A percentile compares a stretch with the other conserved stretches of the same genome.
Evolutionary conservation across 768 basidiomycete species (phyloP).

Genomic region (Boletus rubropictus): DNA sequence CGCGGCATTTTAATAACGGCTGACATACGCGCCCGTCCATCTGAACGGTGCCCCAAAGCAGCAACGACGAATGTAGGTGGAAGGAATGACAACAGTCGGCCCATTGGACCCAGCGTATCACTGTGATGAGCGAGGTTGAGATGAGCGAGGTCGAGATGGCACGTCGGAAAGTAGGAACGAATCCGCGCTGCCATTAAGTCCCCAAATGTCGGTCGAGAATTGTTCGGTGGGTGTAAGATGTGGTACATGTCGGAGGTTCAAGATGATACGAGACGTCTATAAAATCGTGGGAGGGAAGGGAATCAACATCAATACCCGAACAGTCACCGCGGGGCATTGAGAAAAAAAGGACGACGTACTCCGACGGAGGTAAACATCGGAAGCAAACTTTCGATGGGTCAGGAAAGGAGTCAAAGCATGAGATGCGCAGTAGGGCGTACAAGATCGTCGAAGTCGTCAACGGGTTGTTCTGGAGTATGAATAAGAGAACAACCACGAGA

Average conservation of each 20-base stretch:
- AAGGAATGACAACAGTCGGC: neutral
- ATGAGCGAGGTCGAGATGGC: neutral
- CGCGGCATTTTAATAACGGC: too few relatives aligned
- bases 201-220: constrained; percentile 18
- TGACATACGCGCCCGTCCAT: neutral
- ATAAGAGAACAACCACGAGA: constrained; percentile 2
- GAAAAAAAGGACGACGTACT: constrained; percentile 7
- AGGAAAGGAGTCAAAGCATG: neutral
- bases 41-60: neutral
- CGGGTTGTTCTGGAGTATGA: constrained; percentile 1
- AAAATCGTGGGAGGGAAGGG: neutral
- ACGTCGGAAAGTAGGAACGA: constrained; percentile 11
- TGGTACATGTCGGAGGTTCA: constrained; percentile 13
- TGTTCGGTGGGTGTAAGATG: neutral
- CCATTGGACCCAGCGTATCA: neutral
- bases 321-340: too few relatives aligned
- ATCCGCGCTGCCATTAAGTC: constrained; percentile 9
- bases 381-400: constrained; percentile 14
- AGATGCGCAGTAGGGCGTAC: constrained; percentile 1
- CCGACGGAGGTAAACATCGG: constrained; percentile 14
- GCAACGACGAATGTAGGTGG: neutral
- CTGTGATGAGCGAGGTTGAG: neutral
- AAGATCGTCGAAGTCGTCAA: constrained; percentile 8
- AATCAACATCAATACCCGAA: neutral
- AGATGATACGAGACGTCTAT: constrained; percentile 15